Evolutionary conservation across 352 stramenopile species (phyloP).

Genomic region (Phytophthora foliorum): DNA sequence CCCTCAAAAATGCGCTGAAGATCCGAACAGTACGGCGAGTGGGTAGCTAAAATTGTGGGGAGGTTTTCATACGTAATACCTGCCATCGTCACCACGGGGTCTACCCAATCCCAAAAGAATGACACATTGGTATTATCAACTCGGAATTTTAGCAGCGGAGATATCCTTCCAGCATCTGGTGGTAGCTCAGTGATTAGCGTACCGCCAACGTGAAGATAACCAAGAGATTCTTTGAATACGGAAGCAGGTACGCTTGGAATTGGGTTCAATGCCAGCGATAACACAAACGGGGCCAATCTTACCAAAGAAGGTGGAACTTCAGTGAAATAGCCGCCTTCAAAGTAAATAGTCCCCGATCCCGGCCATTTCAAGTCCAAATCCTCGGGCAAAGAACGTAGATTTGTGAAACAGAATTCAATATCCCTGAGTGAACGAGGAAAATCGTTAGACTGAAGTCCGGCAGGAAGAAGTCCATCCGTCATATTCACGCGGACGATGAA

Average conservation of each 20-base stretch:
- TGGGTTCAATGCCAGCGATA: conserved; percentile 25
- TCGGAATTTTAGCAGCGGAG: conserved; percentile 11
- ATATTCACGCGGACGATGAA: conserved; percentile 49
- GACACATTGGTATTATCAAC: conserved; percentile 26
- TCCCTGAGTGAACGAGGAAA: conserved; percentile 44
- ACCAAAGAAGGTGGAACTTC: conserved; percentile 13
- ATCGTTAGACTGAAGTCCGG: conserved; percentile 27
- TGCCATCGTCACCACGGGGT: conserved; percentile 2
- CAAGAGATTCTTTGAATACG: background rate
- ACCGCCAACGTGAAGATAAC: conserved; percentile 24
- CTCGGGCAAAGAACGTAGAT: conserved; percentile 40
- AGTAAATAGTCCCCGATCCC: conserved; percentile 15
- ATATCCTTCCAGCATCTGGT: background rate
- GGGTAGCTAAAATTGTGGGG: conserved; percentile 15
- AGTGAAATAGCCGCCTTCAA: conserved; percentile 13
- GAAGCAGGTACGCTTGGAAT: conserved; percentile 13
- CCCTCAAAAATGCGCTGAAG: conserved; percentile 7
- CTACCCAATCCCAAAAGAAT: conserved; percentile 29
- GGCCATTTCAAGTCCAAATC: conserved; percentile 50
- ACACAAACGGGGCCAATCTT: conserved; percentile 13
- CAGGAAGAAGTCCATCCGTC: conserved; percentile 36
- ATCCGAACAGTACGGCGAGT: conserved; percentile 16
- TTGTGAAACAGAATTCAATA: conserved; percentile 44
- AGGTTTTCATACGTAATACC: background rate
- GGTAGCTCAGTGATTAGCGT: conserved; percentile 27